Evolutionary conservation across 2,329 filamentous ascomycete genomes (phyloP).

Genomic region (Tolypocladium inflatum): DNA sequence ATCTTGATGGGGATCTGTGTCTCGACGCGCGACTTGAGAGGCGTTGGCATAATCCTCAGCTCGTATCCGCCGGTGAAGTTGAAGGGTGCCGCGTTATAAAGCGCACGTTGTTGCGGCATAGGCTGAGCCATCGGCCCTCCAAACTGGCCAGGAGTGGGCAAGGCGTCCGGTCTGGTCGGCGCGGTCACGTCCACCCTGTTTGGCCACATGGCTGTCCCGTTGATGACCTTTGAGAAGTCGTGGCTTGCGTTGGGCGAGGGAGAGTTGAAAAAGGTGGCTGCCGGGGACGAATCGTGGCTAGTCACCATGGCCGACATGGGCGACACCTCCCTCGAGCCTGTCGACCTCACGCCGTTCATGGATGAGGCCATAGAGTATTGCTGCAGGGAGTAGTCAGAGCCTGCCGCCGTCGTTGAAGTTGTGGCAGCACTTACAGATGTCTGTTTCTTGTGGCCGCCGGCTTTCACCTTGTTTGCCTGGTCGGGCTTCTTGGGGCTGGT

Average conservation of each 20-base stretch:
- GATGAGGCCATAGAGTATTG: slow-evolving; percentile 41
- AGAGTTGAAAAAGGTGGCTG: slow-evolving; percentile 32
- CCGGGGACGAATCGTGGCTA: slow-evolving; percentile 44
- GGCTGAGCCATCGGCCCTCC: slow-evolving; percentile 16
- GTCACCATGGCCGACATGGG: slow-evolving; percentile 41
- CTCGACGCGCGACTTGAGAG: slow-evolving; percentile 83
- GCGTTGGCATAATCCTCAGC: slow-evolving; percentile 56
- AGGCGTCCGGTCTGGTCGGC: slow-evolving; percentile 12
- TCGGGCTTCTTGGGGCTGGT: slow-evolving; percentile 17
- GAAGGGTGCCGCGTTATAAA: slow-evolving; percentile 14
- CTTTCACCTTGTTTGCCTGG: slow-evolving; percentile 14
- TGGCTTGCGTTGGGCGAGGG: slow-evolving; percentile 33
- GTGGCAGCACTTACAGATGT: slow-evolving; percentile 27
- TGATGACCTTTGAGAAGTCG: slow-evolving; percentile 26
- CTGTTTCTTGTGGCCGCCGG: slow-evolving; percentile 25
- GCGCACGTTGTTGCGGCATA: slow-evolving; percentile 20
- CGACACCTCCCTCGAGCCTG: slow-evolving; percentile 42
- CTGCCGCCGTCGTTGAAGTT: background rate
- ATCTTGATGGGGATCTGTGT: slow-evolving; percentile 90
- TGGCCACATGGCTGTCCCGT: slow-evolving; percentile 26
- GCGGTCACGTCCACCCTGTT: slow-evolving; percentile 16
- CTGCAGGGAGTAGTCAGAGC: slow-evolving; percentile 26
- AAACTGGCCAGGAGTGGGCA: slow-evolving; percentile 16
- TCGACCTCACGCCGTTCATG: slow-evolving; percentile 37
- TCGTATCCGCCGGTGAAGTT: slow-evolving; percentile 25